Base-by-base conservation (phyloP, 148 eudicot species). In the Fallopia convolvulus region DNA sequence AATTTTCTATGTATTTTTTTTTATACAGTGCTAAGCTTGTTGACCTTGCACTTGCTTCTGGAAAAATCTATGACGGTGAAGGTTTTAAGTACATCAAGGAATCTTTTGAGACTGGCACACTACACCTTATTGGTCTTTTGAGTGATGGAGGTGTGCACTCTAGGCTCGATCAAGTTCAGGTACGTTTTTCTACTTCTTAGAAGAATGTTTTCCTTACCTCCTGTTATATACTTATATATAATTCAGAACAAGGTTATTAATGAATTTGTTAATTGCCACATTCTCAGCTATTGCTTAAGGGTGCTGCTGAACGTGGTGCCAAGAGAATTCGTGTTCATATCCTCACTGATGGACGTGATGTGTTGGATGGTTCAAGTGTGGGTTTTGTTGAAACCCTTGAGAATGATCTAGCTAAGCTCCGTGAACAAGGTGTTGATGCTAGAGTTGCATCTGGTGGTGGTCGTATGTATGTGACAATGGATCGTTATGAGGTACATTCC, bases 71-170 rank as follows among this genome's bases (percentile, higher is more conserved):
- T 70, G 93, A 96, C 0, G 99, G 86, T 77, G 94, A 87, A 79
- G 99, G 98, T 12, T 96, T 96, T 74, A 93, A 85, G 8, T 91
- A 91, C 82, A 91, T 96, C 68, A 87, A 90, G 80, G 92, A 87
- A 68, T 83, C 82, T 75, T 93, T 93, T 74, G 89, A 70, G 53
- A 87, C 79, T 61, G 86, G 87, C 77, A 96, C 99, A 18, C 81
- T 95, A 78, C 99, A 95, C 85, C 91, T 95, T 68, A 89, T 95
- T 83, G 99, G 98, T 12, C 79, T 95, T 71, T 75, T 95, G 79
- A 95, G 97, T 86, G 99, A 95, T 81, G 99, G 99, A 40, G 99
- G 99, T 80, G 97, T 95, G 10, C 99, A 95, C 82, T 95, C 97
- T 20, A 89, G 99, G 21, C 86, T 92, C 71, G 97, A 95, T 81